Conservation (phyloP, 257 asterid species). For the Solanum clarkiae region DNA sequence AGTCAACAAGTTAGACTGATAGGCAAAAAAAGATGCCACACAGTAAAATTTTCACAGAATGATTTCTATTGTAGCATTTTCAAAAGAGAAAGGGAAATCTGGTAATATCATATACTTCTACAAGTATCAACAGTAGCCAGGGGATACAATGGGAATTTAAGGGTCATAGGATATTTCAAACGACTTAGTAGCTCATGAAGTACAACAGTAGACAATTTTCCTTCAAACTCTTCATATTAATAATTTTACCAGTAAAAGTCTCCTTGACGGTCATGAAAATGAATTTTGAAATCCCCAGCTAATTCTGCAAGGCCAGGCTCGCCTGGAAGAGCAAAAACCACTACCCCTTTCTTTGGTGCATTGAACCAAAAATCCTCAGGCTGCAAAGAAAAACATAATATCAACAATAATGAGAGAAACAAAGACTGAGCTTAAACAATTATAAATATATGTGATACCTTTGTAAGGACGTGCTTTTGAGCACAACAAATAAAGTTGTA, state of each 20-base stretch:
- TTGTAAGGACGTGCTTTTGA: not conserved
- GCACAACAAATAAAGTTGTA: not conserved
- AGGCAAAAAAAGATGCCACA: not conserved
- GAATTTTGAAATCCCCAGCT: constrained; percentile 93
- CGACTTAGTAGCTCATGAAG: not conserved
- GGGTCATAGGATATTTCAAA: not conserved
- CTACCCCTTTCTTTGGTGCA: constrained; percentile 91
- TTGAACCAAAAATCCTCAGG: constrained; percentile 93
- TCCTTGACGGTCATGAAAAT: constrained; percentile 95
- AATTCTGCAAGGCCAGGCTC: constrained; percentile 90
- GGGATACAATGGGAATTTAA: not conserved
- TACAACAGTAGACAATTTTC: not conserved
- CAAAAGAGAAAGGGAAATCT: not conserved
- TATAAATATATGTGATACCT: not conserved
- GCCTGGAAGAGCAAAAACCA: constrained; percentile 99
- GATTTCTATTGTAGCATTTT: not conserved
- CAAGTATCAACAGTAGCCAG: not conserved
- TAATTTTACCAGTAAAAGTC: constrained; percentile 84
- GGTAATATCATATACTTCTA: not conserved
- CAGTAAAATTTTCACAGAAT: not conserved
- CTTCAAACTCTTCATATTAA: not conserved
- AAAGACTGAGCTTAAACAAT: not conserved
- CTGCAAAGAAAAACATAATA: constrained; percentile 31
- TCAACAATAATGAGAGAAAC: not conserved
- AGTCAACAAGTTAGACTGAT: not conserved